These are phyloP conservation scores for Myxozyma vanderwaltii DNA, from an alignment of 805 yeast species.

Conservation along the genomic window DNA sequence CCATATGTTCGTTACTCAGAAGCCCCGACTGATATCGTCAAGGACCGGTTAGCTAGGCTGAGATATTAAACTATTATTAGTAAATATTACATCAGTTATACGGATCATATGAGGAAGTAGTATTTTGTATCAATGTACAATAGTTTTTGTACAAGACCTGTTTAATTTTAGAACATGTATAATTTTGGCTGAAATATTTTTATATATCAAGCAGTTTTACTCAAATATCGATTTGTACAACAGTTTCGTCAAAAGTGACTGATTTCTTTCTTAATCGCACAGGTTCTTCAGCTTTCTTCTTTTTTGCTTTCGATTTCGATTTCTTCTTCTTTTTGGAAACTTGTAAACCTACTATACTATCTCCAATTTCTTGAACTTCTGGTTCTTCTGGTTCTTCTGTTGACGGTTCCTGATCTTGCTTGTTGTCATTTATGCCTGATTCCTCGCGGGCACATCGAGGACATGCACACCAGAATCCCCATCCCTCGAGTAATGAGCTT, in stretches of 20 bases:
- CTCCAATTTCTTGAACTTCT: not conserved
- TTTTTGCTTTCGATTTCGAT: constrained; percentile 12
- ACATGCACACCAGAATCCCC: constrained; percentile 79
- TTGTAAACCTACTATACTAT: not conserved
- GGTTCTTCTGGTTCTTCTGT: not conserved
- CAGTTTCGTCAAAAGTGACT: constrained; percentile 28
- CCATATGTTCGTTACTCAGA: constrained; percentile 24
- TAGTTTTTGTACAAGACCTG: too few species aligned
- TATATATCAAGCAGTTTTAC: not conserved
- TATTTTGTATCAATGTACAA: not conserved
- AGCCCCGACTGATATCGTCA: constrained; percentile 19
- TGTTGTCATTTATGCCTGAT: constrained; percentile 25
- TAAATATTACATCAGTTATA: not conserved
- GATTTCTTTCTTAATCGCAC: constrained; percentile 19
- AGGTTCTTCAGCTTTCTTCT: constrained; percentile 3
- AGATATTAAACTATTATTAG: not conserved
- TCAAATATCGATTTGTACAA: constrained; percentile 23
- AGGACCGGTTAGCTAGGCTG: not conserved
- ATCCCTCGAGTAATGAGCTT: constrained; percentile 65
- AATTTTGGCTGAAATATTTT: too few species aligned
- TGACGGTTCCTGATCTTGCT: not conserved
- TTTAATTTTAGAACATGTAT: too few species aligned
- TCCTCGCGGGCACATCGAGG: constrained; percentile 64
- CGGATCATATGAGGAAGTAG: not conserved
- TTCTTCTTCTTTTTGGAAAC: constrained; percentile 5